These are phyloP conservation scores for Dianthus caryophyllus DNA, from an alignment of 148 eudicot genomes.

Conservation along the genomic window DNA sequence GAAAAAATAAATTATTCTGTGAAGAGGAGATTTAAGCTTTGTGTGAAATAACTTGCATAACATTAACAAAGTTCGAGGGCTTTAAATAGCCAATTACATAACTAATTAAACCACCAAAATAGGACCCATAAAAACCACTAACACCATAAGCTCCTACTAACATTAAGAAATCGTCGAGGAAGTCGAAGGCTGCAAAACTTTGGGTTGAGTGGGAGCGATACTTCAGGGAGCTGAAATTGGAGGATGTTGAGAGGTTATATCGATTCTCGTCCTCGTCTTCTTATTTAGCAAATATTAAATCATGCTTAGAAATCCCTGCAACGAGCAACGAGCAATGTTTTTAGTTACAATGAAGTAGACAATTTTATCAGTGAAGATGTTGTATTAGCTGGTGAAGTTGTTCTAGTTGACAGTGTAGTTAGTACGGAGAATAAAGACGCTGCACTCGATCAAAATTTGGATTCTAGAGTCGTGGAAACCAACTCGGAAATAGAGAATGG, in stretches of 20 bases:
- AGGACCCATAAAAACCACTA: no score
- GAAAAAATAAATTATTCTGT: no score
- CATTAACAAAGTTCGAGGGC: no score
- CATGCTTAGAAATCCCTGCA: conserved; percentile 43
- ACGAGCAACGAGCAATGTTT: conserved; percentile 30
- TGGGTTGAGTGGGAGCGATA: conserved; percentile 78
- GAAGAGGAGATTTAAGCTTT: no score
- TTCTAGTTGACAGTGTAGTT: background rate
- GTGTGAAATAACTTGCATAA: no score
- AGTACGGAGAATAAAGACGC: conserved; percentile 15
- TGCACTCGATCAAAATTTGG: background rate
- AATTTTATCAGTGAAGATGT: conserved; percentile 13
- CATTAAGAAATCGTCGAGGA: conserved; percentile 36
- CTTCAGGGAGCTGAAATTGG: conserved; percentile 58
- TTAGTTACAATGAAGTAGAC: conserved; percentile 11
- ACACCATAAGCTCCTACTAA: no score
- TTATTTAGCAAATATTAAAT: conserved; percentile 21
- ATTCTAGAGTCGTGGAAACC: background rate
- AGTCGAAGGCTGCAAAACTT: conserved; percentile 33
- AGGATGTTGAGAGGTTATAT: conserved; percentile 61
- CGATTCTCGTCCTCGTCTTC: conserved; percentile 30
- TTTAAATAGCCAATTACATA: no score
- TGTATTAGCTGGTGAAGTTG: background rate
- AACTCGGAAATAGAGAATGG: conserved; percentile 28
- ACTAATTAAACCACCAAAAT: no score